phyloP scores from a whole-genome alignment of 2,329 filamentous ascomycete species.

The Aureobasidium sp. region DNA sequence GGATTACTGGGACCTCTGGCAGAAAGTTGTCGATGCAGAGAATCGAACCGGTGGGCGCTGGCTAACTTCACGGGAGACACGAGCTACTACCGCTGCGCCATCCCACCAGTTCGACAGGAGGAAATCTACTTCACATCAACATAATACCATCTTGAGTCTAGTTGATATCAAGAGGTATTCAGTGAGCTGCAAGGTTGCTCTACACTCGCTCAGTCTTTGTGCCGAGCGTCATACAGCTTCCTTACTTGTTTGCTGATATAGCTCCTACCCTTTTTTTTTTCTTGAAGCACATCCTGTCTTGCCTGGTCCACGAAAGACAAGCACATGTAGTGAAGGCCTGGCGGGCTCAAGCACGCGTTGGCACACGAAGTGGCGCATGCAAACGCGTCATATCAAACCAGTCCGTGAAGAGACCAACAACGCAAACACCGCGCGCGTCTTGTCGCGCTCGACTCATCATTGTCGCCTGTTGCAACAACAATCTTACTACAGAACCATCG shows the following conservation, averaged over 20 bases:
- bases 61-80: background rate
- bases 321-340: too few relatives aligned
- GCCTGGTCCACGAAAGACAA: background rate
- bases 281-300: background rate
- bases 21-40: background rate
- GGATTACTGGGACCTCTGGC: slow-evolving; percentile 1
- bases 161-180: background rate
- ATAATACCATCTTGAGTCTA: background rate
- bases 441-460: background rate
- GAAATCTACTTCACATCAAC: background rate
- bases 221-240: background rate
- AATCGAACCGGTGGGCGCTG: background rate
- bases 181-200: background rate
- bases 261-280: too few relatives aligned
- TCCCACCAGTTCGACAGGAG: background rate
- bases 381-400: background rate
- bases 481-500: too few relatives aligned
- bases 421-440: background rate
- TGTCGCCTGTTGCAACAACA: too few relatives aligned
- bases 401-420: background rate
- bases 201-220: background rate
- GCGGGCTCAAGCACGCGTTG: background rate
- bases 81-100: background rate
- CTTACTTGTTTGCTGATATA: background rate
- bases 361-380: background rate